These are phyloP conservation scores for Leishmania gerbilli DNA, from an alignment of 208 protist species.

Conservation along the genomic window DNA sequence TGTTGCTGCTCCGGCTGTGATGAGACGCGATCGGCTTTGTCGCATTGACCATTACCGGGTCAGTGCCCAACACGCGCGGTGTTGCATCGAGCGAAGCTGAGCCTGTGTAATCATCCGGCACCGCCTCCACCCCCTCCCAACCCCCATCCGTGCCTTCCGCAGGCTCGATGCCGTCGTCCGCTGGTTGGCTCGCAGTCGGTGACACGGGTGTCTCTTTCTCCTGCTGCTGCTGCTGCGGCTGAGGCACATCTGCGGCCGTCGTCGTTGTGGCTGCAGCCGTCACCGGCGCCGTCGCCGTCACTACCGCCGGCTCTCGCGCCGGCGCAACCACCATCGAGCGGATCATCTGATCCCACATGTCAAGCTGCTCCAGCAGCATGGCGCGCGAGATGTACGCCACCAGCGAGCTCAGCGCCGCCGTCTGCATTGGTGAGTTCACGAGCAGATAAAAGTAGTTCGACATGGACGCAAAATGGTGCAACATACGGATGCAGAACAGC, in stretches of 20 bases:
- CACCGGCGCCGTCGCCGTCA: not conserved
- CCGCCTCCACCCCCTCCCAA: not conserved
- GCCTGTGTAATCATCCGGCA: not conserved
- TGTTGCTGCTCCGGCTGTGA: not conserved
- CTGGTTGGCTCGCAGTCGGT: not conserved
- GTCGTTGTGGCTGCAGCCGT: not conserved
- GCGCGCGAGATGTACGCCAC: slow-evolving; percentile 45
- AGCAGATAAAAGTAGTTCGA: slow-evolving; percentile 55
- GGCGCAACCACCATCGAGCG: slow-evolving; percentile 26
- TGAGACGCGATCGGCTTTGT: not conserved
- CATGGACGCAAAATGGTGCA: slow-evolving; percentile 46
- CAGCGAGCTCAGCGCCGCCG: slow-evolving; percentile 46
- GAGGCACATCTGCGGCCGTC: not conserved
- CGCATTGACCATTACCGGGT: not conserved
- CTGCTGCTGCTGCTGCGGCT: no score
- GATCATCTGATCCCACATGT: slow-evolving; percentile 42
- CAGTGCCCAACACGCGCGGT: not conserved
- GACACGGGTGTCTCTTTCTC: not conserved
- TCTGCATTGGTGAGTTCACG: slow-evolving; percentile 68
- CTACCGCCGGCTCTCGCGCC: slow-evolving; percentile 1
- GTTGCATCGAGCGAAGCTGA: not conserved
- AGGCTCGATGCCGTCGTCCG: not conserved
- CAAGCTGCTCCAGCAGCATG: slow-evolving; percentile 26
- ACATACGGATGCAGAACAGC: slow-evolving; percentile 53
- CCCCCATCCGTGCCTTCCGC: not conserved